Evolutionary conservation across 345 rosid genomes (phyloP).

Genomic region (Kernera saxatilis): DNA sequence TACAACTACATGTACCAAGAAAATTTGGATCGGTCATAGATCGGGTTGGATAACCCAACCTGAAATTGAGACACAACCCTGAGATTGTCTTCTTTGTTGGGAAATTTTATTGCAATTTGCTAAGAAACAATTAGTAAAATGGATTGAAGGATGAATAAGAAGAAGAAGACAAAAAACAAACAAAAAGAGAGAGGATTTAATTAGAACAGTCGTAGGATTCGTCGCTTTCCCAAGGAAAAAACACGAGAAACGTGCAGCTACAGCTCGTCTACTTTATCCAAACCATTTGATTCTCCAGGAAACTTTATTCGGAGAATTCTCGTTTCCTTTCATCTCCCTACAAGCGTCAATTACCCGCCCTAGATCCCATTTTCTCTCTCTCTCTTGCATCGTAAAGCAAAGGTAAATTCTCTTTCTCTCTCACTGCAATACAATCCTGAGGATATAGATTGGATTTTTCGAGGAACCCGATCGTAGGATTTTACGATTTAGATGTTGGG

Average conservation of each 20-base stretch:
- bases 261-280: constrained; percentile 15
- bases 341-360: background rate
- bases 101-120: no score
- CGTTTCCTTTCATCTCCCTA: background rate
- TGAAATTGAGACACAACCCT: no score
- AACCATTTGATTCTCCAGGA: constrained; percentile 13
- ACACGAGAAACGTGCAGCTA: background rate
- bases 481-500: background rate
- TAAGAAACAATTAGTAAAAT: no score
- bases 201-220: background rate
- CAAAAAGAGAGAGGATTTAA: background rate
- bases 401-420: constrained; percentile 14
- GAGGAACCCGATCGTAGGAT: background rate
- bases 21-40: no score
- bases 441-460: background rate
- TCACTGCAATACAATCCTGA: background rate
- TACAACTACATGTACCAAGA: no score
- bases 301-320: background rate
- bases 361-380: constrained; percentile 7
- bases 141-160: background rate
- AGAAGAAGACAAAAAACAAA: background rate
- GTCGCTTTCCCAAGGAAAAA: background rate
- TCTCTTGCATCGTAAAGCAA: constrained; percentile 20
- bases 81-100: no score
- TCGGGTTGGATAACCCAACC: no score